Evolutionary conservation across 495 filamentous ascomycete species (phyloP).

Genomic region (Xylaria cubensis): DNA sequence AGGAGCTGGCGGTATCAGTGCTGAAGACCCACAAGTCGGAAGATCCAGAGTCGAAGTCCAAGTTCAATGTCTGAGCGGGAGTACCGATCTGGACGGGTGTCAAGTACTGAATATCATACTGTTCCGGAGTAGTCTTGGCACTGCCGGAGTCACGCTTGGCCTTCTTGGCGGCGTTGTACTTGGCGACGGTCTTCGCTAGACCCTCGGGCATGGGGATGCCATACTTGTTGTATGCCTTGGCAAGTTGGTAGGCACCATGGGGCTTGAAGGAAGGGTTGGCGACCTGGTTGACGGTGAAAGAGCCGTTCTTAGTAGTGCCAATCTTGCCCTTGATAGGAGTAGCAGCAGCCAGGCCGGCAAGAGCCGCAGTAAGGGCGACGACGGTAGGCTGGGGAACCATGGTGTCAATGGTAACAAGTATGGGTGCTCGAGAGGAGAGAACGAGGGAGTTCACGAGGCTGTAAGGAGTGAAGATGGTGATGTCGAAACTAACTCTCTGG

Average conservation of each 20-base stretch:
- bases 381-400: constrained; percentile 26
- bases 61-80: constrained; percentile 59
- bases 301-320: constrained; percentile 36
- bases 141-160: constrained; percentile 56
- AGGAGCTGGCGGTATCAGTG: constrained; percentile 50
- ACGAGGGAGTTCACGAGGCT: constrained; percentile 13
- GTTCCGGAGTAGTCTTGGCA: constrained; percentile 62
- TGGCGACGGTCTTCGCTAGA: constrained; percentile 43
- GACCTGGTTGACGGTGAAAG: constrained; percentile 40
- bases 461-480: constrained; percentile 12
- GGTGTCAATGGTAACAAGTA: constrained; percentile 23
- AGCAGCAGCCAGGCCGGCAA: constrained; percentile 35
- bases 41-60: constrained; percentile 76
- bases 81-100: constrained; percentile 67
- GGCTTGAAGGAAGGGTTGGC: constrained; percentile 49
- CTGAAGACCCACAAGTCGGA: constrained; percentile 67
- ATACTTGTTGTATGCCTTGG: constrained; percentile 66
- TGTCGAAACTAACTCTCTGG: neutral
- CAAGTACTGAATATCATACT: constrained; percentile 67
- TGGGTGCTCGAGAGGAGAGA: constrained; percentile 20
- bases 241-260: constrained; percentile 59
- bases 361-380: constrained; percentile 34
- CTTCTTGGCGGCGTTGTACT: constrained; percentile 41
- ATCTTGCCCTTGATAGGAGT: constrained; percentile 33
- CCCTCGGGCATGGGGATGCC: constrained; percentile 48